Conservation (phyloP, 306 rosid genomes). For the Malus asiatica region DNA sequence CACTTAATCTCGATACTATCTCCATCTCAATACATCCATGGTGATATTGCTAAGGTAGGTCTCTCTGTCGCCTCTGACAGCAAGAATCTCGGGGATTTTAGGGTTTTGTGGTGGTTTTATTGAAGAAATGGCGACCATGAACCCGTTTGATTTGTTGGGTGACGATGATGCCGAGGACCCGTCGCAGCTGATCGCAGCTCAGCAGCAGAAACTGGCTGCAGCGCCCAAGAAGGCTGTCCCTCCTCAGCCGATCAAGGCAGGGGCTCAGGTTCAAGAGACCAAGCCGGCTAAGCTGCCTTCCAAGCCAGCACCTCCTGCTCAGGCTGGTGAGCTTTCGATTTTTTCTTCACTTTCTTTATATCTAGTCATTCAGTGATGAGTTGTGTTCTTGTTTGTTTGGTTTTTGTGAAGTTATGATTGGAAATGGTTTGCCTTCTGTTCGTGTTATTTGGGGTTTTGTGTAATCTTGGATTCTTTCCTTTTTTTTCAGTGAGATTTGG, state of each 20-base stretch:
- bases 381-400: neutral
- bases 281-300: conserved; percentile 69
- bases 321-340: conserved; percentile 54
- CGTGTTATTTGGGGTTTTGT: neutral
- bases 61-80: conserved; percentile 13
- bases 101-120: conserved; percentile 5
- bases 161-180: conserved; percentile 92
- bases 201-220: conserved; percentile 40
- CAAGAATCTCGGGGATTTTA: conserved; percentile 9
- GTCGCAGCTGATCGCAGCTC: conserved; percentile 55
- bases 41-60: conserved; percentile 30
- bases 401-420: neutral
- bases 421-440: neutral
- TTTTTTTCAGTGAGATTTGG: neutral
- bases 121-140: conserved; percentile 54
- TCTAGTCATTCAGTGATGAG: neutral
- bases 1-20: neutral
- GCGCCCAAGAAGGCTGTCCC: conserved; percentile 27
- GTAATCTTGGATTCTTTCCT: neutral
- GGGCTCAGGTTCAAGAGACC: conserved; percentile 22
- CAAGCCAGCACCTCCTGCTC: conserved; percentile 76
- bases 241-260: conserved; percentile 32
- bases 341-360: neutral
- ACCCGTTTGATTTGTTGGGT: conserved; percentile 87
- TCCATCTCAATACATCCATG: conserved; percentile 22